Evolutionary conservation across 345 rosid genomes (phyloP).

Genomic region (Raphanus raphanistrum): DNA sequence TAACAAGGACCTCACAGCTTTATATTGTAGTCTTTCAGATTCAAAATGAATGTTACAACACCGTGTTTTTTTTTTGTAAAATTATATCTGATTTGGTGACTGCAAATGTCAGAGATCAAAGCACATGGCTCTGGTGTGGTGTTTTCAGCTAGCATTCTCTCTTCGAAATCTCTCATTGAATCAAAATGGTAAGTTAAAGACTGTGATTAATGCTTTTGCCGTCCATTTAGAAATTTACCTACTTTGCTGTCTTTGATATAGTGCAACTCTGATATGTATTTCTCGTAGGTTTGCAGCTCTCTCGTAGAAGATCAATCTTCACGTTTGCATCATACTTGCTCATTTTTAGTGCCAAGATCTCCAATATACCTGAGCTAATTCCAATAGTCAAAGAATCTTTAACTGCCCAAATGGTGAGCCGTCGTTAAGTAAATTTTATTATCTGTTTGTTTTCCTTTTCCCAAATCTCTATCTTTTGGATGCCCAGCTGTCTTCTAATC

Average conservation of each 20-base stretch:
- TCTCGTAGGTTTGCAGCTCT: constrained; percentile 57
- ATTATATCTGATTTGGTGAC: constrained; percentile 18
- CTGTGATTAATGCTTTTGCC: constrained; percentile 6
- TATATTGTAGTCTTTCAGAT: background rate
- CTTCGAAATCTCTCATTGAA: constrained; percentile 71
- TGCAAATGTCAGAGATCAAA: constrained; percentile 68
- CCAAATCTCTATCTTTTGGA: background rate
- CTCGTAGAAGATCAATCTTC: constrained; percentile 79
- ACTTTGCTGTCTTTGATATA: background rate
- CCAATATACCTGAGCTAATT: constrained; percentile 66
- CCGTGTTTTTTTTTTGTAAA: background rate
- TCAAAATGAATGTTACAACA: background rate
- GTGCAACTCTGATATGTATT: constrained; percentile 10
- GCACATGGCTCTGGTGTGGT: constrained; percentile 69
- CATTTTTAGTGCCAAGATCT: constrained; percentile 78
- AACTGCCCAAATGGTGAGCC: constrained; percentile 62
- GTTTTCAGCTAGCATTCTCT: constrained; percentile 89
- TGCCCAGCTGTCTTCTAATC: constrained; percentile 2
- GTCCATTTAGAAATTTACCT: background rate
- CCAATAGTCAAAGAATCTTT: constrained; percentile 65
- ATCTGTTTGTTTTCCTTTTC: background rate
- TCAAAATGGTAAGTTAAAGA: constrained; percentile 55
- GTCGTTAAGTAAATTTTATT: constrained; percentile 3
- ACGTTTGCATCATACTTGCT: constrained; percentile 90
- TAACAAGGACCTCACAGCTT: background rate